Percentiles rank a stretch among this genome's conserved stretches.
phyloP scores from a whole-genome alignment of 305 asterid species.

The Solanum chacoense region DNA sequence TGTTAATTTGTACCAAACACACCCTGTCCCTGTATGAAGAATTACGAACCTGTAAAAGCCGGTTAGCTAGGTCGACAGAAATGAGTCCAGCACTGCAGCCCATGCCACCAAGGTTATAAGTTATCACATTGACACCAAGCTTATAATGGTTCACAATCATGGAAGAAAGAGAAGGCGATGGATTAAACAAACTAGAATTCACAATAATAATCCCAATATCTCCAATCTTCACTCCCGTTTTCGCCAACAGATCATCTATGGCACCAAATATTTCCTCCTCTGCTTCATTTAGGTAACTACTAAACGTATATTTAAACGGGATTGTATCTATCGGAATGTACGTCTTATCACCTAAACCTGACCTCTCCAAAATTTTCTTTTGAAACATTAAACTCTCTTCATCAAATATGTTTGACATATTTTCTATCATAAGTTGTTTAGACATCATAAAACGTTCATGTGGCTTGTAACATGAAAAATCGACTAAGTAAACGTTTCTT shows the following conservation, averaged over 20 bases:
- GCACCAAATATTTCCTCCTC: conserved; percentile 65
- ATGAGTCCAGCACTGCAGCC: conserved; percentile 84
- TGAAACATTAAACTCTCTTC: conserved; percentile 40
- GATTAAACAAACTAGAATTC: conserved; percentile 55
- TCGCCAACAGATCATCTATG: conserved; percentile 47
- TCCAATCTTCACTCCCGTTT: conserved; percentile 47
- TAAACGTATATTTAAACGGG: conserved; percentile 38
- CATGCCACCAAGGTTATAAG: conserved; percentile 83
- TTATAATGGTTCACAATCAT: conserved; percentile 75
- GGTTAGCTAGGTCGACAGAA: conserved; percentile 68
- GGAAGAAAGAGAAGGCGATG: conserved; percentile 66
- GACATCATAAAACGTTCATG: conserved; percentile 25
- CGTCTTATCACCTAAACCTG: conserved; percentile 67
- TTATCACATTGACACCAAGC: conserved; percentile 47
- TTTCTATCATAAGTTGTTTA: conserved; percentile 30
- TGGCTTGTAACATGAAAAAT: conserved; percentile 67
- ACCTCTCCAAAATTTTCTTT: conserved; percentile 50
- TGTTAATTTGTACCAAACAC: neutral
- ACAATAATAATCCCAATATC: conserved; percentile 69
- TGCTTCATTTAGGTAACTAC: conserved; percentile 43
- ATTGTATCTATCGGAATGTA: conserved; percentile 31
- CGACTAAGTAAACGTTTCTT: conserved; percentile 36
- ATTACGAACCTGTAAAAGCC: conserved; percentile 42
- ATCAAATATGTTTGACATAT: conserved; percentile 15
- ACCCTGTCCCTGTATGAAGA: neutral